Conservation (phyloP, 108 stramenopile genomes). For the Asterionellopsis glacialis region DNA sequence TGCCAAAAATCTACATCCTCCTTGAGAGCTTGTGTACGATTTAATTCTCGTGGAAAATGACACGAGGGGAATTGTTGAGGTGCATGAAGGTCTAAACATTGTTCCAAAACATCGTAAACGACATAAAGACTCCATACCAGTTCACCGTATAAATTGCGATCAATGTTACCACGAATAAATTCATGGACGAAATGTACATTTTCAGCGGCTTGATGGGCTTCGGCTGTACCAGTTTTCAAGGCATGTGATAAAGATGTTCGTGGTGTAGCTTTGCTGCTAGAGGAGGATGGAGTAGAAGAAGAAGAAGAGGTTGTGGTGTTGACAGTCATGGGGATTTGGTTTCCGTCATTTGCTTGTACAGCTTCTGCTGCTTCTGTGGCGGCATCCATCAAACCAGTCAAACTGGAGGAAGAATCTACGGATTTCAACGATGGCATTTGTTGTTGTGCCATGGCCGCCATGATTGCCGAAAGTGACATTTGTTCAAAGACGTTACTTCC, state of each 20-base stretch:
- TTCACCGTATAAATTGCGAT: slow-evolving; percentile 57
- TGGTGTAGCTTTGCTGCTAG: background rate
- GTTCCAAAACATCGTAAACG: slow-evolving; percentile 71
- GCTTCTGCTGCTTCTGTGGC: background rate
- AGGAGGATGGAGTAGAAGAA: too few species aligned
- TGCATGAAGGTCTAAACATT: slow-evolving; percentile 51
- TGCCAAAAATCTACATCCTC: slow-evolving; percentile 82
- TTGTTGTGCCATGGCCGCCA: slow-evolving; percentile 42
- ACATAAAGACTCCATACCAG: slow-evolving; percentile 60
- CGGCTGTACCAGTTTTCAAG: slow-evolving; percentile 77
- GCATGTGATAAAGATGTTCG: slow-evolving; percentile 50
- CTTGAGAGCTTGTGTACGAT: slow-evolving; percentile 40
- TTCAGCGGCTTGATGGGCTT: slow-evolving; percentile 82
- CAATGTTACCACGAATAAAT: slow-evolving; percentile 78
- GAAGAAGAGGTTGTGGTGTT: background rate
- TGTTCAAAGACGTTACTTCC: too few species aligned
- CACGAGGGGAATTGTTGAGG: slow-evolving; percentile 49
- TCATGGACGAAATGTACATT: slow-evolving; percentile 86
- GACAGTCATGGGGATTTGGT: background rate
- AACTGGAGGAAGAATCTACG: background rate
- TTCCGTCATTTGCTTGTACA: background rate
- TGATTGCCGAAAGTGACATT: slow-evolving; percentile 53
- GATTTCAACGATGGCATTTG: slow-evolving; percentile 7
- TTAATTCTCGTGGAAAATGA: slow-evolving; percentile 75
- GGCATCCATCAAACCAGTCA: background rate